Evolutionary conservation across 495 filamentous ascomycete genomes (phyloP).

Genomic region (Neurospora sp.): DNA sequence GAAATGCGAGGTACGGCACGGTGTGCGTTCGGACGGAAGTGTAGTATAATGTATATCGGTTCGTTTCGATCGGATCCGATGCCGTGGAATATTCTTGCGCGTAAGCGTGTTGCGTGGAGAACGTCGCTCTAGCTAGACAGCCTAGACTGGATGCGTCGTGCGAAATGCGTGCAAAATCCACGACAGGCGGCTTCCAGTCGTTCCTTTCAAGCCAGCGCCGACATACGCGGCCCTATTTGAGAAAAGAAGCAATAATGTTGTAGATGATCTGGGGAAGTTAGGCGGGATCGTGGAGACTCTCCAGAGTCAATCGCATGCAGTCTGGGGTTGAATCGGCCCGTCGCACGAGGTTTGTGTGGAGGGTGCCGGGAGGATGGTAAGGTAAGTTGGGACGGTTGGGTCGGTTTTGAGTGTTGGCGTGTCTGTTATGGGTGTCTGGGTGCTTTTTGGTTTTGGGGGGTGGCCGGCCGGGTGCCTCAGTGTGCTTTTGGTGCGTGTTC

Average conservation of each 20-base stretch:
- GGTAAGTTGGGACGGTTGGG: background rate
- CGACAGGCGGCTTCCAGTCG: background rate
- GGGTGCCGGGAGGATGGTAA: slow-evolving; percentile 9
- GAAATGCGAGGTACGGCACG: slow-evolving; percentile 9
- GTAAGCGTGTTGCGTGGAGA: background rate
- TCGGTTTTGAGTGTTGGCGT: background rate
- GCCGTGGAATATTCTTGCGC: too few relatives aligned
- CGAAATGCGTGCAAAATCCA: background rate
- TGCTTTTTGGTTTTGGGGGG: background rate
- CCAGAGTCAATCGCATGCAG: slow-evolving; percentile 17
- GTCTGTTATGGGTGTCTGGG: background rate
- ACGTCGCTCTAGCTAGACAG: background rate
- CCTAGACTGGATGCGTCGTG: background rate
- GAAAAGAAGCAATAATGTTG: slow-evolving; percentile 11
- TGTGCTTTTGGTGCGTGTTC: background rate
- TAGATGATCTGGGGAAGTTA: slow-evolving; percentile 10
- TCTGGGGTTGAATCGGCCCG: slow-evolving; percentile 27
- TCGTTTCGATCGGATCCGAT: background rate
- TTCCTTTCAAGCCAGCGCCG: slow-evolving; percentile 2
- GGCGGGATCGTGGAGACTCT: slow-evolving; percentile 25
- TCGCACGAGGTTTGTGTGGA: slow-evolving; percentile 9
- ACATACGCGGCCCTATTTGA: slow-evolving; percentile 16
- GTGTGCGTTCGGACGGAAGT: background rate
- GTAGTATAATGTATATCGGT: background rate
- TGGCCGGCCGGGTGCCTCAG: background rate